phyloP scores from a whole-genome alignment of 495 filamentous ascomycete genomes.

The Xylaria bambusicola region DNA sequence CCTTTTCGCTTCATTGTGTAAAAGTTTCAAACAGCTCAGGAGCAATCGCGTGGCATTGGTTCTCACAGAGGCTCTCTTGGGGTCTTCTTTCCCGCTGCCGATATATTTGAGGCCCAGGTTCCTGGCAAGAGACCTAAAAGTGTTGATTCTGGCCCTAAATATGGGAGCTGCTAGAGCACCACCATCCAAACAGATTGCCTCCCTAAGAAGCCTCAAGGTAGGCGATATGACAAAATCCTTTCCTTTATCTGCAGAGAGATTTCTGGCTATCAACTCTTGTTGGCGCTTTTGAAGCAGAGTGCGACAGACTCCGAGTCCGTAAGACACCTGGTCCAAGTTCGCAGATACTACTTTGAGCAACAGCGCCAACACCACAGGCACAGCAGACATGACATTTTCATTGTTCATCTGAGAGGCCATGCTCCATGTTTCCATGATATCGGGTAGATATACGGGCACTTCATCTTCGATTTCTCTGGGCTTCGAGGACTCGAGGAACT shows the following conservation, averaged over 20 bases:
- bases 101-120: slow-evolving; percentile 57
- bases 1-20: slow-evolving; percentile 67
- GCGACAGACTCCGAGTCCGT: slow-evolving; percentile 71
- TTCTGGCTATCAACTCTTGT: slow-evolving; percentile 68
- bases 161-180: slow-evolving; percentile 70
- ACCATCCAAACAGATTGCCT: slow-evolving; percentile 78
- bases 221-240: slow-evolving; percentile 87
- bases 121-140: slow-evolving; percentile 69
- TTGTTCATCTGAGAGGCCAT: slow-evolving; percentile 70
- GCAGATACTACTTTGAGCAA: slow-evolving; percentile 72
- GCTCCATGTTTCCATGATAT: slow-evolving; percentile 78
- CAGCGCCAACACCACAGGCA: slow-evolving; percentile 74
- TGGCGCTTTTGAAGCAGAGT: slow-evolving; percentile 72
- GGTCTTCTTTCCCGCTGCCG: slow-evolving; percentile 56
- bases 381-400: slow-evolving; percentile 71
- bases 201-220: slow-evolving; percentile 74
- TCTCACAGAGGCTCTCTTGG: slow-evolving; percentile 67
- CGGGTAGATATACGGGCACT: slow-evolving; percentile 62
- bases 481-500: slow-evolving; percentile 70
- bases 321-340: slow-evolving; percentile 67
- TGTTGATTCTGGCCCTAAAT: slow-evolving; percentile 68
- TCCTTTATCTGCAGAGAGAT: slow-evolving; percentile 67
- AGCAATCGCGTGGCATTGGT: slow-evolving; percentile 76
- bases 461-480: slow-evolving; percentile 53
- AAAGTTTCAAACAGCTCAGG: slow-evolving; percentile 69